Evolutionary conservation across 495 filamentous ascomycete genomes (phyloP).

Genomic region (Lasiosphaeria hispida): DNA sequence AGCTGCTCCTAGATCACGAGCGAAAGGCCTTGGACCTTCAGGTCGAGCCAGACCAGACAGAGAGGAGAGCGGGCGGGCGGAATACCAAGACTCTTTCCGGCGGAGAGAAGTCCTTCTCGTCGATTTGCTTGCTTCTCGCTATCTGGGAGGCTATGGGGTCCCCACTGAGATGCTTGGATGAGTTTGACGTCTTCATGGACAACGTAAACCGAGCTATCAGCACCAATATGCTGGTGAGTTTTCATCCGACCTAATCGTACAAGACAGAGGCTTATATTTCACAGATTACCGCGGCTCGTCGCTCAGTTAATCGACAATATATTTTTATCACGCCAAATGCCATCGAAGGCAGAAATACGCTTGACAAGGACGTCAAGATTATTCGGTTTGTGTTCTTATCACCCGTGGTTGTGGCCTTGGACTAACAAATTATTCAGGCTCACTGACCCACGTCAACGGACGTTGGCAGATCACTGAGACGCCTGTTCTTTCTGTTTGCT

Average conservation of each 20-base stretch:
- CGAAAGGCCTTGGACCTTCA: conserved; percentile 70
- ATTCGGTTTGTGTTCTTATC: conserved; percentile 60
- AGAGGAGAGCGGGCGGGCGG: conserved; percentile 61
- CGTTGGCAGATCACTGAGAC: conserved; percentile 38
- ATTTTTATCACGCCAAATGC: conserved; percentile 95
- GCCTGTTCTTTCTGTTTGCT: neutral
- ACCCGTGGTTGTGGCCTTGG: neutral
- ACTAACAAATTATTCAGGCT: conserved; percentile 37
- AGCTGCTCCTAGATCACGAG: conserved; percentile 72
- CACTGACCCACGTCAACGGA: conserved; percentile 57
- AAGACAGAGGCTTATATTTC: neutral
- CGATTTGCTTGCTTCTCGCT: conserved; percentile 85
- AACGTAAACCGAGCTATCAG: conserved; percentile 90
- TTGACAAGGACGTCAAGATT: conserved; percentile 74
- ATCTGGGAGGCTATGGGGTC: conserved; percentile 99
- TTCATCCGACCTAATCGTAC: neutral
- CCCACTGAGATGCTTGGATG: conserved; percentile 90
- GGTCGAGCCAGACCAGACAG: conserved; percentile 78
- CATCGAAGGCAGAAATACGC: conserved; percentile 66
- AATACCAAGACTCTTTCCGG: conserved; percentile 90
- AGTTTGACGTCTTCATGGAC: conserved; percentile 99
- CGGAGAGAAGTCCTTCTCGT: conserved; percentile 96
- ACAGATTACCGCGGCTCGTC: conserved; percentile 77
- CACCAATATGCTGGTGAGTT: conserved; percentile 87
- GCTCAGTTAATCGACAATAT: conserved; percentile 85